Base-by-base conservation (phyloP, 2,329 filamentous ascomycete species). In the Colletotrichum sp. region DNA sequence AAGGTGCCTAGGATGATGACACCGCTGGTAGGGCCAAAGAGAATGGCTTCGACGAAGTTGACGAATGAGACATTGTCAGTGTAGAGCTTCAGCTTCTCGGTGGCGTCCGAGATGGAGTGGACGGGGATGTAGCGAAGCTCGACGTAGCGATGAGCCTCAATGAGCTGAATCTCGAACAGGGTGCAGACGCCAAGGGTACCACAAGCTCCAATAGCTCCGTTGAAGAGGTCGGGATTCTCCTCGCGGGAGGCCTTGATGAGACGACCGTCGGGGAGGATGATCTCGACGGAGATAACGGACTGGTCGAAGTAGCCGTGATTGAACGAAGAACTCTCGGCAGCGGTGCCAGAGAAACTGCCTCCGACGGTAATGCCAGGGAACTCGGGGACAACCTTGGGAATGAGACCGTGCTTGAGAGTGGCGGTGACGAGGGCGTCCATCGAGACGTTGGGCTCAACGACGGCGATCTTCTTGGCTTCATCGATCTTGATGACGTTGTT, bases 291-390 rank as follows among this genome's bases (percentile, higher is more conserved):
- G 66, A 88, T 89, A 28, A 94, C 86, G 0, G 89, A 93, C 15
- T 89, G 83, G 69, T 94, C 92, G 80, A 94, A 94, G 76, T 93
- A 90, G 0, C 93, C 93, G 79, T 93, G 88, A 15, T 88, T 88
- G 81, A 93, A 94, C 0, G 91, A 93, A 75, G 89, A 91, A 81
- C 91, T 94, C 80, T 94, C 93, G 4, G 92, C 93, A 0, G 90
- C 89, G 0, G 92, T 93, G 3, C 93, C 93, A 1, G 91, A 88
- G 80, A 93, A 94, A 0, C 91, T 92, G 4, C 93, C 93, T 16
- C 93, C 93, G 0, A 89, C 90, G 0, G 93, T 94, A 77, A 94
- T 94, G 1, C 92, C 92, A 0, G 92, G 92, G 66, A 94, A 93
- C 79, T 94, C 93, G 90, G 94, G 94, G 6, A 94, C 92, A 0